Conservation (phyloP, 768 basidiomycete species). For the Omphalotus guepiniiformis region DNA sequence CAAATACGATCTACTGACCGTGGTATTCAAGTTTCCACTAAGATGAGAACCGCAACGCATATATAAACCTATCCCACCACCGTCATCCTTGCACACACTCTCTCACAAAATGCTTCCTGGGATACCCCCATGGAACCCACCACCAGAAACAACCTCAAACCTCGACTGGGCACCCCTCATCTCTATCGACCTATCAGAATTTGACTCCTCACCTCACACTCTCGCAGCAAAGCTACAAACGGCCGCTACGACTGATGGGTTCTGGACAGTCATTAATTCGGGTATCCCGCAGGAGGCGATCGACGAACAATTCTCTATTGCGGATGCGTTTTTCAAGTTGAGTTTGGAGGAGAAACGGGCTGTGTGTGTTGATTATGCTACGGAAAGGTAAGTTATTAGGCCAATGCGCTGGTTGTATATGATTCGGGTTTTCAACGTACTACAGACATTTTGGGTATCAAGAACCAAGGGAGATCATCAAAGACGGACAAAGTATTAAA, state of each 20-base stretch:
- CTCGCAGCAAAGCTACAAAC: constrained; percentile 31
- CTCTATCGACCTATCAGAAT: constrained; percentile 33
- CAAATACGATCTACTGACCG: too few species aligned
- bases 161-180: constrained; percentile 34
- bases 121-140: constrained; percentile 15
- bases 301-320: constrained; percentile 30
- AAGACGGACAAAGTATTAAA: constrained; percentile 27
- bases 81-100: too few species aligned
- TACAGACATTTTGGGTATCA: constrained; percentile 34
- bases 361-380: constrained; percentile 25
- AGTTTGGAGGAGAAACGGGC: constrained; percentile 32
- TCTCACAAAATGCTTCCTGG: too few species aligned
- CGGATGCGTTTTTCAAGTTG: constrained; percentile 30
- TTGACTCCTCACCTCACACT: constrained; percentile 22
- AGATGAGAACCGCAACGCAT: too few species aligned
- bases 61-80: too few species aligned
- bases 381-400: constrained; percentile 23
- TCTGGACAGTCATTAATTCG: constrained; percentile 36
- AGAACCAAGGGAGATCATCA: constrained; percentile 29
- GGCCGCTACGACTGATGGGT: constrained; percentile 36
- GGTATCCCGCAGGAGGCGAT: constrained; percentile 36
- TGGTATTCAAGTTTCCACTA: too few species aligned
- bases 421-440: too few species aligned
- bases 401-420: background rate
- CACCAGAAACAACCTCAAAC: constrained; percentile 18